Base-by-base conservation (phyloP, 2,329 filamentous ascomycete species). In the Cercospora sp. region DNA sequence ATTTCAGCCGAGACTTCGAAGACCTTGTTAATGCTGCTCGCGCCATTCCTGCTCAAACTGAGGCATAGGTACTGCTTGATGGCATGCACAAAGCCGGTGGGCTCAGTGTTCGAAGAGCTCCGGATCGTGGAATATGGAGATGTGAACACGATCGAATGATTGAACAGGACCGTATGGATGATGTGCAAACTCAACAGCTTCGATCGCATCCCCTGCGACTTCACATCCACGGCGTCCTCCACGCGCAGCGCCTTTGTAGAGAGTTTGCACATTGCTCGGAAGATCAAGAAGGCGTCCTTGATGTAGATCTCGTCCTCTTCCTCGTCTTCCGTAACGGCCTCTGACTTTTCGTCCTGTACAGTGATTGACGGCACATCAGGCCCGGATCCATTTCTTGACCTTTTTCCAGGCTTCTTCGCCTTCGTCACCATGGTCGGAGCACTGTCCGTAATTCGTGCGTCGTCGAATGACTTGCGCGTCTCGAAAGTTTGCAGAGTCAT, bases 1-100 rank as follows among this genome's bases (percentile, higher is more conserved):
- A 98, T 97, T 79, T 99, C 95, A 75, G 92, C 94, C 78, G 92
- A 94, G 51, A 98, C 93, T 77, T 98, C 94, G 76, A 98, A 99
- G 0, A 99, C 93, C 72, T 88, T 88, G 71, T 93, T 91, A 53
- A 97, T 91, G 4, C 94, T 94, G 81, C 94, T 98, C 13, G 95
- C 92, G 18, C 94, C 96, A 78, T 99, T 99, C 63, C 94, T 89
- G 65, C 94, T 97, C 73, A 99, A 88, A 80, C 93, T 97, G 48
- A 99, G 86, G 80, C 95, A 98, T 30, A 99, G 86, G 78, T 99
- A 97, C 77, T 97, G 97, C 79, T 98, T 97, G 78, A 97, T 90
- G 36, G 95, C 95, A 79, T 98, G 93, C 20, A 97, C 86, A 75
- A 99, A 97, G 36, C 89, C 92, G 28, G 94, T 98, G 1, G 91